Evolutionary conservation across 202 grass and related monocot genomes (phyloP).

Genomic region (Panicum hallii): DNA sequence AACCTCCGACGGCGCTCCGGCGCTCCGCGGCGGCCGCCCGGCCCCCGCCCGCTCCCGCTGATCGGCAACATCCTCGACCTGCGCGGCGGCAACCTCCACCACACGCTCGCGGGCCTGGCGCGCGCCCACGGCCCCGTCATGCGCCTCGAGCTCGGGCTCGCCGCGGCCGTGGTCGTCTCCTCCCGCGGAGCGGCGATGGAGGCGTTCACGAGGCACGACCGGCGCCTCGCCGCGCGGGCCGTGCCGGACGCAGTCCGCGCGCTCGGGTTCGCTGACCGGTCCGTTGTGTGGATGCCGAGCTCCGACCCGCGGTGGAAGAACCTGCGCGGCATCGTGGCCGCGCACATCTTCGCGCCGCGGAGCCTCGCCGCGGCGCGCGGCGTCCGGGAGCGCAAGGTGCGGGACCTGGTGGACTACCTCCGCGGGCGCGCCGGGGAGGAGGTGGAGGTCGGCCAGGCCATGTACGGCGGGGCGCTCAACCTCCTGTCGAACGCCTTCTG

Average conservation of each 20-base stretch:
- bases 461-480: conserved; percentile 53
- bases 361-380: conserved; percentile 21
- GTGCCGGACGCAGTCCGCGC: conserved; percentile 38
- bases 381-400: conserved; percentile 44
- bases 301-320: conserved; percentile 35
- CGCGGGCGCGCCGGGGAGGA: background rate
- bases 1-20: background rate
- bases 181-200: conserved; percentile 36
- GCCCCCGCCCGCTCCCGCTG: conserved; percentile 10
- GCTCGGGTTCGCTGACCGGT: background rate
- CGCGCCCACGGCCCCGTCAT: conserved; percentile 47
- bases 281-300: conserved; percentile 50
- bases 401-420: conserved; percentile 31
- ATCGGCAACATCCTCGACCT: conserved; percentile 53
- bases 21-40: background rate
- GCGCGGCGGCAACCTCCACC: conserved; percentile 35
- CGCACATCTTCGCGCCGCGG: conserved; percentile 42
- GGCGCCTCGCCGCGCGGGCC: conserved; percentile 18
- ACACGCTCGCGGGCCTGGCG: conserved; percentile 13
- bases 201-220: conserved; percentile 51
- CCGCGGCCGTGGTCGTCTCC: conserved; percentile 42
- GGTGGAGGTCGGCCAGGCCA: conserved; percentile 17
- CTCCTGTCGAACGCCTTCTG: conserved; percentile 33
- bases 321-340: conserved; percentile 43
- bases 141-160: conserved; percentile 42